phyloP scores from a whole-genome alignment of 75 land plant genomes.

The Ceratopteris richardii region DNA sequence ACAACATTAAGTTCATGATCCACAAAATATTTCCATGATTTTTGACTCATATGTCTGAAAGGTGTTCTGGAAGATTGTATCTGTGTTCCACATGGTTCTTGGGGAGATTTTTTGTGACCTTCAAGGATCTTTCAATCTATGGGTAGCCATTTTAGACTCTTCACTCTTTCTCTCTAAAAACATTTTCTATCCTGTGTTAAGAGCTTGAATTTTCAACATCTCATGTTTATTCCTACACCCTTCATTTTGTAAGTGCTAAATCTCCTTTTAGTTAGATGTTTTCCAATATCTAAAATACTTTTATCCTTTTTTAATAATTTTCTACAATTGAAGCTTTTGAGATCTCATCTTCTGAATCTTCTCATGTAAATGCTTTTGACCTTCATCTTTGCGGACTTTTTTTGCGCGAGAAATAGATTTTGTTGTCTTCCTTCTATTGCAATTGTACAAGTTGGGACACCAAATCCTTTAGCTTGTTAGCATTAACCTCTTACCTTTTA shows the following conservation, averaged over 20 bases:
- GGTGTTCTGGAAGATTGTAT: too few relatives aligned
- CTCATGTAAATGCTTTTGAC: too few relatives aligned
- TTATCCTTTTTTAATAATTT: constrained; percentile 91
- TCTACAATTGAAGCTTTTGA: constrained; percentile 99
- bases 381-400: too few relatives aligned
- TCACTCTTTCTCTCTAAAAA: constrained; percentile 97
- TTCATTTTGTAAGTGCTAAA: constrained; percentile 89
- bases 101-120: constrained; percentile 59
- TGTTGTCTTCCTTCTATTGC: too few relatives aligned
- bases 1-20: constrained; percentile 95
- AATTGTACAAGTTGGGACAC: too few relatives aligned
- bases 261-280: constrained; percentile 87
- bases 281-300: constrained; percentile 97
- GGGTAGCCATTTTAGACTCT: constrained; percentile 96
- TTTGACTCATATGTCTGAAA: constrained; percentile 39
- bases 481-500: too few relatives aligned
- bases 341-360: too few relatives aligned
- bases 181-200: constrained; percentile 92
- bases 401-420: too few relatives aligned
- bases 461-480: too few relatives aligned
- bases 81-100: constrained; percentile 44
- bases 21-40: constrained; percentile 71
- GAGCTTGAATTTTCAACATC: constrained; percentile 87
- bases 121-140: constrained; percentile 87
- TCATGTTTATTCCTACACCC: constrained; percentile 94